Conservation (phyloP, 2,329 filamentous ascomycete genomes). For the Sclerotinia borealis region DNA sequence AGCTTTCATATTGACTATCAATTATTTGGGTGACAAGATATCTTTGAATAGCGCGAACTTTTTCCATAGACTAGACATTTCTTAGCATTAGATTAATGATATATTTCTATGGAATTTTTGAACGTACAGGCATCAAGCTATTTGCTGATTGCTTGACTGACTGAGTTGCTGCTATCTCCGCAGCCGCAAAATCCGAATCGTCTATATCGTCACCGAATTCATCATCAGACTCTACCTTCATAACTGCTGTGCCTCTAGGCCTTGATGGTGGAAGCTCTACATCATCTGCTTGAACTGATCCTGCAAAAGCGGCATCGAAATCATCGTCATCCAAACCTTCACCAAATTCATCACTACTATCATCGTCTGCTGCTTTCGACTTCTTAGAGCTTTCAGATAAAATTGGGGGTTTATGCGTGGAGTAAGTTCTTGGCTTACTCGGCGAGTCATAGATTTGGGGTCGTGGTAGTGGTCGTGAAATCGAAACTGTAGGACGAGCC, state of each 20-base stretch:
- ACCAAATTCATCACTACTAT: conserved; percentile 30
- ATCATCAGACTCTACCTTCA: conserved; percentile 53
- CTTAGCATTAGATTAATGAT: conserved; percentile 50
- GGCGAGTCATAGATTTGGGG: not conserved
- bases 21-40: conserved; percentile 74
- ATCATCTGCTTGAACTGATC: conserved; percentile 33
- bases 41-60: conserved; percentile 72
- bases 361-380: not conserved
- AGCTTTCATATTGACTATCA: conserved; percentile 61
- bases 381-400: not conserved
- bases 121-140: conserved; percentile 49
- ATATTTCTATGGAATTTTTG: conserved; percentile 29
- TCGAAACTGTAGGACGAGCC: not conserved
- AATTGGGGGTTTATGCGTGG: not conserved
- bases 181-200: conserved; percentile 69
- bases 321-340: conserved; percentile 49
- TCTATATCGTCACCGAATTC: conserved; percentile 64
- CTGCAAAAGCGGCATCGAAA: conserved; percentile 19
- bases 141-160: conserved; percentile 37
- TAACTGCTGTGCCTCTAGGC: not conserved
- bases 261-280: conserved; percentile 16
- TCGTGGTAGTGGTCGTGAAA: not conserved
- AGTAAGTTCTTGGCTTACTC: not conserved
- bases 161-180: conserved; percentile 68
- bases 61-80: conserved; percentile 57